phyloP scores from a whole-genome alignment of 148 eudicot genomes.

The Cornus suecica region DNA sequence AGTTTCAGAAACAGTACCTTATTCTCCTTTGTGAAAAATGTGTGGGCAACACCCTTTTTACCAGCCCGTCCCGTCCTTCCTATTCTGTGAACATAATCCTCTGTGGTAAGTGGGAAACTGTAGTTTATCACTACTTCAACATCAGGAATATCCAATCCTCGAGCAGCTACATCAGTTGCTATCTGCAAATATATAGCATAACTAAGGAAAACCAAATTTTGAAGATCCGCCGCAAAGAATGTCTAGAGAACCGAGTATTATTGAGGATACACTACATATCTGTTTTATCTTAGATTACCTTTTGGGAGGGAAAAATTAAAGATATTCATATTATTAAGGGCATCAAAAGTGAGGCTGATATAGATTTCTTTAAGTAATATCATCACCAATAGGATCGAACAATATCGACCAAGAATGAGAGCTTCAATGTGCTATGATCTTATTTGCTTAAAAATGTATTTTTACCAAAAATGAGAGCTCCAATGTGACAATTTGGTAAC shows the following conservation, averaged over 20 bases:
- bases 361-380: too few relatives aligned
- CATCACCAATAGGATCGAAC: too few relatives aligned
- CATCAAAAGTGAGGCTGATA: too few relatives aligned
- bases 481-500: too few relatives aligned
- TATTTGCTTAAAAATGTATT: too few relatives aligned
- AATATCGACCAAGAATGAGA: too few relatives aligned
- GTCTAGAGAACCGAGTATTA: background rate
- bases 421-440: too few relatives aligned
- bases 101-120: slow-evolving; percentile 94
- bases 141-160: slow-evolving; percentile 99
- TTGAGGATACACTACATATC: background rate
- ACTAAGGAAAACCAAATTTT: background rate
- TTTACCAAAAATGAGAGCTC: too few relatives aligned
- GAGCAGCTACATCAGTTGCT: slow-evolving; percentile 98
- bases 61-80: slow-evolving; percentile 99
- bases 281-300: background rate
- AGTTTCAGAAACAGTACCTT: slow-evolving; percentile 47
- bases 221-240: background rate
- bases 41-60: slow-evolving; percentile 98
- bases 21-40: slow-evolving; percentile 89
- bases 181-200: slow-evolving; percentile 46
- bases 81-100: slow-evolving; percentile 97
- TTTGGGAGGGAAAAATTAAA: too few relatives aligned
- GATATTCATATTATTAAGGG: too few relatives aligned
- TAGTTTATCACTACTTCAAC: slow-evolving; percentile 97